These are phyloP conservation scores for Yamadazyma olivae DNA, from an alignment of 805 yeast genomes.

Conservation along the genomic window DNA sequence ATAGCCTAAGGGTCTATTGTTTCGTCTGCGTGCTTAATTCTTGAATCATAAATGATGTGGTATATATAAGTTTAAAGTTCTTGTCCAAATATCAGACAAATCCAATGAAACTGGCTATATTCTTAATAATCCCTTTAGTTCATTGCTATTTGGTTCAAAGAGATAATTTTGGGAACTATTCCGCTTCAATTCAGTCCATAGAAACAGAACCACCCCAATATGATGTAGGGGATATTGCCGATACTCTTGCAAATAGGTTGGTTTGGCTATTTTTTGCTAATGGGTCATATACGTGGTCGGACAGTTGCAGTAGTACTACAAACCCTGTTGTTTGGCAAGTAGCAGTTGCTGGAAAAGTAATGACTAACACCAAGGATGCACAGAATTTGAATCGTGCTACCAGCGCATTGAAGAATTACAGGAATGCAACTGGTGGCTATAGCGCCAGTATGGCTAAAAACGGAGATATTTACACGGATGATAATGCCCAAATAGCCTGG, in stretches of 20 bases:
- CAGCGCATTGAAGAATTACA: slow-evolving; percentile 13
- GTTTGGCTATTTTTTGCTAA: slow-evolving; percentile 9
- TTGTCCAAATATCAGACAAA: too few species aligned
- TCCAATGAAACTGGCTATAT: too few species aligned
- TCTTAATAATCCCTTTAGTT: too few species aligned
- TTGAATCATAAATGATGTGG: too few species aligned
- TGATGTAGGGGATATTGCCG: slow-evolving; percentile 9
- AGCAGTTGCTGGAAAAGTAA: slow-evolving; percentile 23
- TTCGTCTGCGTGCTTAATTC: too few species aligned
- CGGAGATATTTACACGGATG: slow-evolving; percentile 23
- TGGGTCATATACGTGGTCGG: slow-evolving; percentile 12
- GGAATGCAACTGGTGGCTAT: slow-evolving; percentile 15
- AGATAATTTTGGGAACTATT: slow-evolving; percentile 5
- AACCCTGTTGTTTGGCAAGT: slow-evolving; percentile 21
- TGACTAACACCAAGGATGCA: slow-evolving; percentile 9
- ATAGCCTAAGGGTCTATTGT: too few species aligned
- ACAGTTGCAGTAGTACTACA: slow-evolving; percentile 10
- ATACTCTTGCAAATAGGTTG: slow-evolving; percentile 4
- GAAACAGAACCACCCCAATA: slow-evolving; percentile 14
- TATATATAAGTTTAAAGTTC: too few species aligned
- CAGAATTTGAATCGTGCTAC: slow-evolving; percentile 8
- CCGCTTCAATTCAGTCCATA: slow-evolving; percentile 10
- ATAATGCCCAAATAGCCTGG: slow-evolving; percentile 24
- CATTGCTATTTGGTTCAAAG: too few species aligned
- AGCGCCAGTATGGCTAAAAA: slow-evolving; percentile 21